A percentile compares a stretch with the other conserved stretches of the same genome.
These are phyloP conservation scores for Moricandia moricandioides DNA, from an alignment of 345 rosid genomes.

Conservation along the genomic window DNA sequence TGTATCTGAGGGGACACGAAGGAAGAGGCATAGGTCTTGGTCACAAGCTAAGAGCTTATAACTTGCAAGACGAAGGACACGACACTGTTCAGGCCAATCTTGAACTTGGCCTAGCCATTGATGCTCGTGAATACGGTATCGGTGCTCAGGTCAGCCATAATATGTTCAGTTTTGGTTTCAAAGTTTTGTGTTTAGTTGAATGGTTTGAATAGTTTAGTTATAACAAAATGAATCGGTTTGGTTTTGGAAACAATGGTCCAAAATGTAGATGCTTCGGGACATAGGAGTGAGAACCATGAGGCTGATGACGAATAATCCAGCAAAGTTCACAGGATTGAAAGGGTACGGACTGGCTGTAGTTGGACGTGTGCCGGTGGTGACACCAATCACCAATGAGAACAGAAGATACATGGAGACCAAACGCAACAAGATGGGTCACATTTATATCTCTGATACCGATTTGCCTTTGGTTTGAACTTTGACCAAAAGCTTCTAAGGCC, in stretches of 20 bases:
- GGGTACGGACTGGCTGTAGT: slow-evolving; percentile 84
- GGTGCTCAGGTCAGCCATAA: slow-evolving; percentile 75
- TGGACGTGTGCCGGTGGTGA: slow-evolving; percentile 76
- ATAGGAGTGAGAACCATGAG: slow-evolving; percentile 77
- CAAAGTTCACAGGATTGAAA: slow-evolving; percentile 79
- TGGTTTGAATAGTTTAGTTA: background rate
- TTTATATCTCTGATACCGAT: slow-evolving; percentile 65
- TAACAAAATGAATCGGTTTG: background rate
- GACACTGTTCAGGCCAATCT: slow-evolving; percentile 86
- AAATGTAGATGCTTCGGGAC: slow-evolving; percentile 67
- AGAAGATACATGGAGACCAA: slow-evolving; percentile 78
- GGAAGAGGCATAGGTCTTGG: slow-evolving; percentile 94
- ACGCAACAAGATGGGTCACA: slow-evolving; percentile 79
- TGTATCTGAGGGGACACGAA: slow-evolving; percentile 63
- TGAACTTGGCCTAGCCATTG: slow-evolving; percentile 79
- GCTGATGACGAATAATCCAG: slow-evolving; percentile 89
- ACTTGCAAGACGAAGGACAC: slow-evolving; percentile 84
- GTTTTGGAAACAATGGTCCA: background rate
- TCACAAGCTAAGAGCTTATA: slow-evolving; percentile 81
- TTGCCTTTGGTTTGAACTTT: slow-evolving; percentile 33
- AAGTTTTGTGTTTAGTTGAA: background rate
- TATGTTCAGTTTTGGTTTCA: background rate
- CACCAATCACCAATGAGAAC: slow-evolving; percentile 79
- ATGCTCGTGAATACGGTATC: slow-evolving; percentile 82
- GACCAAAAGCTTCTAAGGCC: too few species aligned